Evolutionary conservation across 176 grass and related monocot genomes (phyloP).

Genomic region (Zoysia japonica): DNA sequence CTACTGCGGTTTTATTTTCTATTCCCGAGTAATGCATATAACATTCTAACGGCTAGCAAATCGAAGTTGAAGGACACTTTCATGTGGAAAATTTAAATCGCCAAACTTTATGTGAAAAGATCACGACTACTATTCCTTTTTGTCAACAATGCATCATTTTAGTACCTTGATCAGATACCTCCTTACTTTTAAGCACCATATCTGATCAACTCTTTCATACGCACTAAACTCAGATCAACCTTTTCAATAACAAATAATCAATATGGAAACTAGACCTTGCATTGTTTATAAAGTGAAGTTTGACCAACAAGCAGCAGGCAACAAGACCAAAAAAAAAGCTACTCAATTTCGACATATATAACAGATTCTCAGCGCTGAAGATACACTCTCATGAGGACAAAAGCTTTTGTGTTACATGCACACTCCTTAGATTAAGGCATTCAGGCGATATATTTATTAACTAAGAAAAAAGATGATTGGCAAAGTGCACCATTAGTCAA

Average conservation of each 20-base stretch:
- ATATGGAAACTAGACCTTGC: slow-evolving; percentile 32
- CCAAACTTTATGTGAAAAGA: no score
- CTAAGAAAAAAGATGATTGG: slow-evolving; percentile 45
- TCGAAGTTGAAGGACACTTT: slow-evolving; percentile 16
- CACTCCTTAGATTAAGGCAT: slow-evolving; percentile 47
- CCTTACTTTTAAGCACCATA: no score
- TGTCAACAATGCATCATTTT: no score
- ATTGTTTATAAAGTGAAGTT: slow-evolving; percentile 36
- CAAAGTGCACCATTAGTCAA: slow-evolving; percentile 66
- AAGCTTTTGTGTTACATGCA: slow-evolving; percentile 33
- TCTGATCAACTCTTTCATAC: no score
- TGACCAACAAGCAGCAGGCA: slow-evolving; percentile 40
- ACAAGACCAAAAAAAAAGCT: slow-evolving; percentile 38
- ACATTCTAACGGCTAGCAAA: not conserved
- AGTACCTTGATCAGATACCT: no score
- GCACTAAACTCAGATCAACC: not conserved
- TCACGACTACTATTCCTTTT: no score
- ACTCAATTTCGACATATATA: slow-evolving; percentile 40
- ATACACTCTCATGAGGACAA: slow-evolving; percentile 44
- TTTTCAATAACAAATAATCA: slow-evolving; percentile 18
- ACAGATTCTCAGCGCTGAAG: slow-evolving; percentile 41
- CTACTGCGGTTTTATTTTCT: no score
- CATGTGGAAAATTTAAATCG: no score
- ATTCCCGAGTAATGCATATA: not conserved
- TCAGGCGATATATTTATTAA: slow-evolving; percentile 36